Evolutionary conservation across 257 asterid genomes (phyloP).

Genomic region (Fraxinus anomala): DNA sequence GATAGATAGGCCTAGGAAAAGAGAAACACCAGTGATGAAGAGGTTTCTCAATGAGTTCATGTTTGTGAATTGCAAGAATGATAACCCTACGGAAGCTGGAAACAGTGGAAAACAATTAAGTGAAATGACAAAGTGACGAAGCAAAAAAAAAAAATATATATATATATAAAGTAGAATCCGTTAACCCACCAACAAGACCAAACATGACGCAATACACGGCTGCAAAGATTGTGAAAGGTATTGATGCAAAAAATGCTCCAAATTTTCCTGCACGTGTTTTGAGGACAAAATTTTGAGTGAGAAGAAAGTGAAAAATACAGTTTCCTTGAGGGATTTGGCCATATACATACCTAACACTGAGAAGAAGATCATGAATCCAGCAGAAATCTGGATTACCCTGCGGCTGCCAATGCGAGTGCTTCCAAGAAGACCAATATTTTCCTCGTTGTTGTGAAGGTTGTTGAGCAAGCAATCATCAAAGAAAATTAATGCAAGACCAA

Average conservation of each 20-base stretch:
- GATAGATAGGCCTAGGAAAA: slow-evolving; percentile 85
- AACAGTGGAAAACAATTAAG: slow-evolving; percentile 9
- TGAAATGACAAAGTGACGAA: not conserved
- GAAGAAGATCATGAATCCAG: slow-evolving; percentile 97
- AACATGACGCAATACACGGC: slow-evolving; percentile 87
- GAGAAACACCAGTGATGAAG: slow-evolving; percentile 80
- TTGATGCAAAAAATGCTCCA: slow-evolving; percentile 93
- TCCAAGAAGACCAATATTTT: slow-evolving; percentile 96
- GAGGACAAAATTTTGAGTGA: not conserved
- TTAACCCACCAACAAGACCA: slow-evolving; percentile 76
- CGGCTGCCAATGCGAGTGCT: slow-evolving; percentile 98
- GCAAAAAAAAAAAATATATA: not conserved
- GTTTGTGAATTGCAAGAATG: slow-evolving; percentile 93
- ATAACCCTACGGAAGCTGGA: slow-evolving; percentile 92
- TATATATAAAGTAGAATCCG: not conserved
- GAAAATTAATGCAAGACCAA: not conserved
- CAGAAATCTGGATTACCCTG: slow-evolving; percentile 84
- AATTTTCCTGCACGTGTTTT: slow-evolving; percentile 67
- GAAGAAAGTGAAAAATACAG: not conserved
- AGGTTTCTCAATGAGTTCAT: slow-evolving; percentile 98
- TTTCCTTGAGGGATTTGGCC: not conserved
- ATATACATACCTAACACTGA: slow-evolving; percentile 62
- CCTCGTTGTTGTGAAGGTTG: slow-evolving; percentile 43
- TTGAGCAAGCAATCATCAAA: not conserved
- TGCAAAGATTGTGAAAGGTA: slow-evolving; percentile 93